Evolutionary conservation across 305 asterid species (phyloP).

Genomic region (Withania somnifera): DNA sequence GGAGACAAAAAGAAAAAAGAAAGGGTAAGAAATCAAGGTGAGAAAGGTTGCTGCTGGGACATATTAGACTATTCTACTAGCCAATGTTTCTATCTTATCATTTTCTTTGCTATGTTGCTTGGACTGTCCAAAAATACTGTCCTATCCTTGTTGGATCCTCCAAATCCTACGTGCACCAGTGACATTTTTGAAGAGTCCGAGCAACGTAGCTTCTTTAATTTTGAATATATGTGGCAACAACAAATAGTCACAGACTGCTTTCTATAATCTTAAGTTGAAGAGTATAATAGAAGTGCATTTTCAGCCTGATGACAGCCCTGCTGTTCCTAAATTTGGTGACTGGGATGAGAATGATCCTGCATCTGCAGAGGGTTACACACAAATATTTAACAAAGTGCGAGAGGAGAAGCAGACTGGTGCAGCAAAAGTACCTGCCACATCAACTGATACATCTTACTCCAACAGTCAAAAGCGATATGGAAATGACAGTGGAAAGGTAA

Average conservation of each 20-base stretch:
- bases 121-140: too few relatives aligned
- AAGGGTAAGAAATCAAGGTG: background rate
- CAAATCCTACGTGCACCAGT: too few relatives aligned
- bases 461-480: slow-evolving; percentile 42
- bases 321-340: slow-evolving; percentile 81
- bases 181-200: too few relatives aligned
- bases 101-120: too few relatives aligned
- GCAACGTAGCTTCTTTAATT: too few relatives aligned
- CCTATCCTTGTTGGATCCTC: too few relatives aligned
- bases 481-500: slow-evolving; percentile 45
- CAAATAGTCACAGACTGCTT: background rate
- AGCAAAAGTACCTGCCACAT: slow-evolving; percentile 53
- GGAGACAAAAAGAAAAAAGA: background rate
- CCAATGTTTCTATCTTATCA: background rate
- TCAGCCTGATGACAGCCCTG: slow-evolving; percentile 72
- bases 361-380: slow-evolving; percentile 72
- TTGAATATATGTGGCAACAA: background rate
- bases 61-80: background rate
- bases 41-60: background rate
- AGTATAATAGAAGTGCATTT: background rate
- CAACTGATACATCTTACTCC: slow-evolving; percentile 44
- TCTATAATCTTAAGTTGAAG: background rate
- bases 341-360: slow-evolving; percentile 86
- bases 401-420: slow-evolving; percentile 63
- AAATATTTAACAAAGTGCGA: slow-evolving; percentile 52